phyloP scores from a whole-genome alignment of 108 stramenopile genomes.

The Cyclotella atomus region DNA sequence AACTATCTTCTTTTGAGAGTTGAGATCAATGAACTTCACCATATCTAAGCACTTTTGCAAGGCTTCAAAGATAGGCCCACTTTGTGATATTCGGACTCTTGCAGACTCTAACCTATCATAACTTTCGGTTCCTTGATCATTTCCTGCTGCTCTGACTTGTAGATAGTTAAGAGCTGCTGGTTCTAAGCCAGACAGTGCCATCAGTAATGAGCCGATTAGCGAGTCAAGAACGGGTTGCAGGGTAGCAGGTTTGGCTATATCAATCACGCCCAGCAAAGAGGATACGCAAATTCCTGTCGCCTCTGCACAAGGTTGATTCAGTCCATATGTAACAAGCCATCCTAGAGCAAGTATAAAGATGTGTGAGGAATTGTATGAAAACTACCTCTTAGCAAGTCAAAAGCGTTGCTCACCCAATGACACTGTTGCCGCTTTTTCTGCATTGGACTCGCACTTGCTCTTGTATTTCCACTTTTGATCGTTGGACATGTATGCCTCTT shows the following conservation, averaged over 20 bases:
- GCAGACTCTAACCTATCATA: constrained; percentile 75
- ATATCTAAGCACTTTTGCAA: constrained; percentile 81
- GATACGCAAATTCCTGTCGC: constrained; percentile 80
- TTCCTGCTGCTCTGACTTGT: constrained; percentile 71
- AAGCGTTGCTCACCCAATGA: constrained; percentile 27
- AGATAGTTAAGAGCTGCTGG: constrained; percentile 88
- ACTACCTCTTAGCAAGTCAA: too few relatives aligned
- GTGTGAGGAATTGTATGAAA: neutral
- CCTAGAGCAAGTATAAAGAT: constrained; percentile 17
- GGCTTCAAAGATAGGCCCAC: constrained; percentile 75
- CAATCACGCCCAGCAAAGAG: constrained; percentile 76
- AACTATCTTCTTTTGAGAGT: constrained; percentile 65
- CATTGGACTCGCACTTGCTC: constrained; percentile 38
- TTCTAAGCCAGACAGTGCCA: constrained; percentile 82
- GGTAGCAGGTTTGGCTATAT: constrained; percentile 62
- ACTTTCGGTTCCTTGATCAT: constrained; percentile 48
- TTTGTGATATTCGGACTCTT: constrained; percentile 72
- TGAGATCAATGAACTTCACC: constrained; percentile 47
- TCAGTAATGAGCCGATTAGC: constrained; percentile 67
- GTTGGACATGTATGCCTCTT: constrained; percentile 43
- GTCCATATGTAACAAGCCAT: constrained; percentile 78
- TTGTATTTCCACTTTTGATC: constrained; percentile 28
- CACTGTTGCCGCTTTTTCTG: constrained; percentile 73
- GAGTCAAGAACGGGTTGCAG: constrained; percentile 82
- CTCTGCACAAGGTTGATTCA: constrained; percentile 81